These are phyloP conservation scores for Arachis hypogaea DNA, from an alignment of 306 rosid genomes.

Conservation along the genomic window DNA sequence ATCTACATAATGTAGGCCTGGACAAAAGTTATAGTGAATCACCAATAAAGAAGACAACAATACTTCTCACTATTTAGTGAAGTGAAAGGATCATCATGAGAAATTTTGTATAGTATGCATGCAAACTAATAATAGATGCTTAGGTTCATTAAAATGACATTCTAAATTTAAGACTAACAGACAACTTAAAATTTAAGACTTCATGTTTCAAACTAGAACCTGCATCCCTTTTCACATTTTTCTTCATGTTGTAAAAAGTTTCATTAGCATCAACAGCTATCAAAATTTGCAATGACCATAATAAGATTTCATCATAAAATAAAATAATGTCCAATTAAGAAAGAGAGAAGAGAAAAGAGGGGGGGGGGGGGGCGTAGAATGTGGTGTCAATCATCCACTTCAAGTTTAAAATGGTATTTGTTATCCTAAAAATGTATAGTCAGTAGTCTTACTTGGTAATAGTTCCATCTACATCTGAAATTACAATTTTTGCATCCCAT, in stretches of 20 bases:
- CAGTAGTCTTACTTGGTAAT: constrained; percentile 85
- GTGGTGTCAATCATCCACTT: constrained; percentile 13
- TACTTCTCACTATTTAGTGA: constrained; percentile 7
- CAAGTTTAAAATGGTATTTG: constrained; percentile 36
- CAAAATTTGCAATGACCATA: constrained; percentile 19
- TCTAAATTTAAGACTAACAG: constrained; percentile 5
- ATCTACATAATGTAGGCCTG: not conserved
- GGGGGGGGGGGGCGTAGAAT: not conserved
- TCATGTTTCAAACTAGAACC: constrained; percentile 23
- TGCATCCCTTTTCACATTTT: constrained; percentile 11
- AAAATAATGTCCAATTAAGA: not conserved
- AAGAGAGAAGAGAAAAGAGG: no score
- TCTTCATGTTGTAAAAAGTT: constrained; percentile 8
- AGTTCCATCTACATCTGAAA: constrained; percentile 98
- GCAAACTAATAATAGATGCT: constrained; percentile 2
- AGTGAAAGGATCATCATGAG: not conserved
- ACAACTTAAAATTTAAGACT: constrained; percentile 10
- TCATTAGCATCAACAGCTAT: constrained; percentile 15
- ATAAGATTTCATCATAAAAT: constrained; percentile 23
- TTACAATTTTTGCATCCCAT: constrained; percentile 93
- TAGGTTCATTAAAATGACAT: constrained; percentile 27
- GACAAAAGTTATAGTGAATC: constrained; percentile 13
- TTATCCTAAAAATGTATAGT: constrained; percentile 31
- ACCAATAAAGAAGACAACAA: not conserved
- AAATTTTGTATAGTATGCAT: not conserved